A percentile compares a stretch with the other conserved stretches of the same genome.
These are phyloP conservation scores for Talaromyces liani DNA, from an alignment of 495 filamentous ascomycete species.

Conservation along the genomic window DNA sequence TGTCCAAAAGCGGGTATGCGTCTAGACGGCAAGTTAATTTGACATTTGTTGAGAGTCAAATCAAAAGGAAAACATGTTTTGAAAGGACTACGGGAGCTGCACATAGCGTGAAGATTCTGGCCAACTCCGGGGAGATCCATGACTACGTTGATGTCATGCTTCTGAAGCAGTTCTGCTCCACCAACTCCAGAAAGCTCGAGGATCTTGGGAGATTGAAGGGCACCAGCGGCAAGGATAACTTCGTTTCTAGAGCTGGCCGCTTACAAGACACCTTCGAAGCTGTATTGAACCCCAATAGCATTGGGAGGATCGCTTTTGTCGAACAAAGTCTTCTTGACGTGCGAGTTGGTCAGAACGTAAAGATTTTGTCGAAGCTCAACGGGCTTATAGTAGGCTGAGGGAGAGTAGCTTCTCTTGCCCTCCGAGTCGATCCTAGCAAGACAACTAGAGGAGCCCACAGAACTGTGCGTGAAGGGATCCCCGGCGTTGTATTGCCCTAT, in stretches of 20 bases:
- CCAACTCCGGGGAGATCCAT: conserved; percentile 42
- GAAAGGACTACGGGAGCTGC: background rate
- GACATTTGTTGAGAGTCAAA: no score
- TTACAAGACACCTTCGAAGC: conserved; percentile 11
- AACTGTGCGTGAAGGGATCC: no score
- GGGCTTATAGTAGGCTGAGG: conserved; percentile 37
- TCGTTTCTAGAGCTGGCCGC: conserved; percentile 28
- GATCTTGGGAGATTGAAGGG: conserved; percentile 43
- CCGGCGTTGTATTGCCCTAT: no score
- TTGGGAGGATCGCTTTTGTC: conserved; percentile 10
- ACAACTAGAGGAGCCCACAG: no score
- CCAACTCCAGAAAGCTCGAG: conserved; percentile 56
- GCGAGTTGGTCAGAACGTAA: conserved; percentile 37
- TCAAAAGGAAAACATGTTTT: no score
- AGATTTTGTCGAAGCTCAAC: conserved; percentile 39
- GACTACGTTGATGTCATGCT: conserved; percentile 29
- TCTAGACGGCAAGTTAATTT: no score
- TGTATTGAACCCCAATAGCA: conserved; percentile 27
- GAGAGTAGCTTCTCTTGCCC: conserved; percentile 30
- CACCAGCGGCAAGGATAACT: conserved; percentile 46
- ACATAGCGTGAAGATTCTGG: conserved; percentile 46
- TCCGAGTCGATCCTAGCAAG: no score
- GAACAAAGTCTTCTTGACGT: conserved; percentile 35
- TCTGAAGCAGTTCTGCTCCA: conserved; percentile 20
- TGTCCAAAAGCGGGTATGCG: background rate